Evolutionary conservation across 495 filamentous ascomycete genomes (phyloP).

Genomic region (Glonium stellatum): DNA sequence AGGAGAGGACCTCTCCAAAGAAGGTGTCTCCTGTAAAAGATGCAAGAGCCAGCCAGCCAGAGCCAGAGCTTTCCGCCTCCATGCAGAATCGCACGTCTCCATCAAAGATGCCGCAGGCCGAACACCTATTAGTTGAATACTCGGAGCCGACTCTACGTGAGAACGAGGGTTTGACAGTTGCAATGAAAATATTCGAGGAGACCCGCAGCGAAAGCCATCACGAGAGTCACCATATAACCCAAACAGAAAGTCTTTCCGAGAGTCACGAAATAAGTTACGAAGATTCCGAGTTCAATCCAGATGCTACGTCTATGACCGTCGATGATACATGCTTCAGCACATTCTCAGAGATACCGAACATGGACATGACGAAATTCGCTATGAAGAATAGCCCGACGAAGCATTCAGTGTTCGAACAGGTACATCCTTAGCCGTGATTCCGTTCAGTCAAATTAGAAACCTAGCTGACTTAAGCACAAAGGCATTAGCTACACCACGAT

Average conservation of each 20-base stretch:
- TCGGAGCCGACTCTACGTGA: slow-evolving; percentile 29
- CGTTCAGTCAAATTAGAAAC: not conserved
- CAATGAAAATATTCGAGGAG: slow-evolving; percentile 29
- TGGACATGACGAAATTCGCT: slow-evolving; percentile 78
- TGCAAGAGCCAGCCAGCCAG: not conserved
- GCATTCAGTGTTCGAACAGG: slow-evolving; percentile 32
- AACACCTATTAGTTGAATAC: slow-evolving; percentile 3
- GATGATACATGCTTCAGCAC: slow-evolving; percentile 81
- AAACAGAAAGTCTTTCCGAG: not conserved
- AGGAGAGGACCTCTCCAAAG: slow-evolving; percentile 11
- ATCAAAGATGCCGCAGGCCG: not conserved
- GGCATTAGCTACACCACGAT: slow-evolving; percentile 31
- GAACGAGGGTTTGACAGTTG: slow-evolving; percentile 34
- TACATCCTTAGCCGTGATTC: slow-evolving; percentile 21
- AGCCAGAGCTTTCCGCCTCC: not conserved
- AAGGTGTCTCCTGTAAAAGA: slow-evolving; percentile 22
- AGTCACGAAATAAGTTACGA: slow-evolving; percentile 22
- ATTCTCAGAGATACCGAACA: slow-evolving; percentile 73
- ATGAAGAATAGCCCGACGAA: slow-evolving; percentile 51
- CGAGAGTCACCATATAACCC: not conserved
- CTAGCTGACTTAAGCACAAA: not conserved
- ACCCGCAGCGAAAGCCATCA: slow-evolving; percentile 14
- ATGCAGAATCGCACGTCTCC: not conserved
- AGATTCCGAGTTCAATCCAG: slow-evolving; percentile 24
- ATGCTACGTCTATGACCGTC: slow-evolving; percentile 38